Conservation (phyloP, 2,329 filamentous ascomycete species). For the Pleomassaria siparia region DNA sequence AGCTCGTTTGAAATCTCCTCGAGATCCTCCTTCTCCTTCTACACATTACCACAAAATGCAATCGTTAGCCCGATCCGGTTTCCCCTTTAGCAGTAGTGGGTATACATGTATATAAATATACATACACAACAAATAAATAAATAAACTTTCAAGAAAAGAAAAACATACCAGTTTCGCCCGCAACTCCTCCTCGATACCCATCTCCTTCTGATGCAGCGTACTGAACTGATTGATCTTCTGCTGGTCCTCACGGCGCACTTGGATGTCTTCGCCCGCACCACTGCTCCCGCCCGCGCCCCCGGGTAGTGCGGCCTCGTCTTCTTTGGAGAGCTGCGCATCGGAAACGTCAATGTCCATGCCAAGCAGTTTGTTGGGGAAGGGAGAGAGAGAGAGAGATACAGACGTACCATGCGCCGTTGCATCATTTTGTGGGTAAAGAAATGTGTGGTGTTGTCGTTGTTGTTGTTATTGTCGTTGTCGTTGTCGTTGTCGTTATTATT, state of each 20-base stretch:
- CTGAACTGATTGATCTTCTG: conserved; percentile 99
- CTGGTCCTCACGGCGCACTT: conserved; percentile 95
- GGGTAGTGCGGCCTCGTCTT: conserved; percentile 74
- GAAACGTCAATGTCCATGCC: not conserved
- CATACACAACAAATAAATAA: not conserved
- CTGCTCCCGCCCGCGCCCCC: conserved; percentile 37
- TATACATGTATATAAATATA: not conserved
- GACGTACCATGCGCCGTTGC: conserved; percentile 49
- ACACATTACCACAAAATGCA: conserved; percentile 6
- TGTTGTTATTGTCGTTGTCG: too few species aligned
- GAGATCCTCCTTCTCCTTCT: conserved; percentile 99
- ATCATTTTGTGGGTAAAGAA: conserved; percentile 20
- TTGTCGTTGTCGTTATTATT: too few species aligned
- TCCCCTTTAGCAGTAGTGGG: not conserved
- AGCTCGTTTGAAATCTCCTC: conserved; percentile 90
- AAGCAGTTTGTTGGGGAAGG: conserved; percentile 1
- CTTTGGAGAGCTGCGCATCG: conserved; percentile 74
- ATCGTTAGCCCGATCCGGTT: not conserved
- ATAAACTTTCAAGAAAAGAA: not conserved
- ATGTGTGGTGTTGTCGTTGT: not conserved
- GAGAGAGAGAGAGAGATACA: conserved; percentile 5
- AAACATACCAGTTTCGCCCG: conserved; percentile 71
- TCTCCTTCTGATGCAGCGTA: conserved; percentile 84
- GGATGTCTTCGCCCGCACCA: conserved; percentile 72
- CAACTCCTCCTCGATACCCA: conserved; percentile 76